A percentile compares a stretch with the other conserved stretches of the same genome.
Conservation (phyloP, 129 eudicot genomes). For the Mikania micrantha region DNA sequence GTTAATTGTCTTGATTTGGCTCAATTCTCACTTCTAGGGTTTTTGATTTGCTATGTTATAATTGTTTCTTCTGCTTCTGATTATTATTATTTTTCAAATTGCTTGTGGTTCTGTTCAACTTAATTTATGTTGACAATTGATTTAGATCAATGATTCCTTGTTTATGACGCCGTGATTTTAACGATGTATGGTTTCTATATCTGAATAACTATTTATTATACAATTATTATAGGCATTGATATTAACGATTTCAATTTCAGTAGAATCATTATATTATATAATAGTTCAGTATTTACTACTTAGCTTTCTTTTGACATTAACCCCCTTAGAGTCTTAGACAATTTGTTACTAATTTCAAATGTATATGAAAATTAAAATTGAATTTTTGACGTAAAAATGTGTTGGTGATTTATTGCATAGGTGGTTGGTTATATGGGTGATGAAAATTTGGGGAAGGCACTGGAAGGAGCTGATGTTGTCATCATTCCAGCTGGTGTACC, state of each 20-base stretch:
- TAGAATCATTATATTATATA: not conserved
- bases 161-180: not conserved
- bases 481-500: constrained; percentile 96
- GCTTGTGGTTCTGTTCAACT: not conserved
- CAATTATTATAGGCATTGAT: not conserved
- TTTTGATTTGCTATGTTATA: constrained; percentile 4
- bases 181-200: not conserved
- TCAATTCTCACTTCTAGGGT: not conserved
- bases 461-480: constrained; percentile 88
- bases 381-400: not conserved
- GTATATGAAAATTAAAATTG: not conserved
- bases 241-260: not conserved
- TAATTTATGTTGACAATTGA: not conserved
- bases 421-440: constrained; percentile 75
- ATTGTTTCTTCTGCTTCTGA: no score
- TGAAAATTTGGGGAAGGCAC: constrained; percentile 69
- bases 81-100: not conserved
- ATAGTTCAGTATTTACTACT: not conserved
- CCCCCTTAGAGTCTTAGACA: not conserved
- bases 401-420: constrained; percentile 25
- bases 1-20: not conserved
- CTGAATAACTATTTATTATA: not conserved
- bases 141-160: constrained; percentile 1
- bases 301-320: not conserved
- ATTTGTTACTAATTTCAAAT: not conserved